Conservation (phyloP, 495 filamentous ascomycete species). For the Penicillium atrosanguineum region DNA sequence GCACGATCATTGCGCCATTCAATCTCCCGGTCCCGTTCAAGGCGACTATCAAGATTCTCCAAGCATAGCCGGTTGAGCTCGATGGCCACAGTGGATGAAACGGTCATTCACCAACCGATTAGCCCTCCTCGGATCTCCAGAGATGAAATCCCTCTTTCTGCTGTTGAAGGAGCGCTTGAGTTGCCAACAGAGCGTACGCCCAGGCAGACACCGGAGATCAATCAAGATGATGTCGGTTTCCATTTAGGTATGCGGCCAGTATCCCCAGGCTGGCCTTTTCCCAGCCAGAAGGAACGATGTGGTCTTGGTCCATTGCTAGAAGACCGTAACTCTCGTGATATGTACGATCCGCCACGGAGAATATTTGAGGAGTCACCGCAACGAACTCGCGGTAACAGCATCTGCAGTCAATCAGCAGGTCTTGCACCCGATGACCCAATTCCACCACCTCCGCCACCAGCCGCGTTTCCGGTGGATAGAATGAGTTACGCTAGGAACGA, state of each 20-base stretch:
- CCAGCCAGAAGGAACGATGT: constrained; percentile 22
- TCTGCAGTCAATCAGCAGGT: constrained; percentile 42
- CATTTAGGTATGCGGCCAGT: constrained; percentile 34
- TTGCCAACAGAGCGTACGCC: constrained; percentile 42
- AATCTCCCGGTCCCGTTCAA: constrained; percentile 30
- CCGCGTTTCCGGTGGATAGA: constrained; percentile 34
- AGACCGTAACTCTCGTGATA: constrained; percentile 9
- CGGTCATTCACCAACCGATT: neutral
- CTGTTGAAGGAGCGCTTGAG: constrained; percentile 40
- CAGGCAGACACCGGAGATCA: constrained; percentile 40
- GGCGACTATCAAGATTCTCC: constrained; percentile 22
- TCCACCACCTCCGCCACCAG: constrained; percentile 43
- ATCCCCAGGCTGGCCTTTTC: constrained; percentile 32
- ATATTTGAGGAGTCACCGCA: constrained; percentile 25
- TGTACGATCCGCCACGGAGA: constrained; percentile 15
- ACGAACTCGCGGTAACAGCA: constrained; percentile 37
- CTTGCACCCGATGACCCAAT: constrained; percentile 38
- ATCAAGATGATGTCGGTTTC: constrained; percentile 21
- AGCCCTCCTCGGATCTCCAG: constrained; percentile 19
- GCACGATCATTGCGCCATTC: constrained; percentile 32
- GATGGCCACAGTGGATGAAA: constrained; percentile 32
- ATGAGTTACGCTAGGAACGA: constrained; percentile 41
- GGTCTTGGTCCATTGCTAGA: constrained; percentile 29
- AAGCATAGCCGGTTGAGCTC: constrained; percentile 29
- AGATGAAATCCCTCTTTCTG: constrained; percentile 37